phyloP scores from a whole-genome alignment of 2,329 filamentous ascomycete species.

The Pseudopyricularia javanii region DNA sequence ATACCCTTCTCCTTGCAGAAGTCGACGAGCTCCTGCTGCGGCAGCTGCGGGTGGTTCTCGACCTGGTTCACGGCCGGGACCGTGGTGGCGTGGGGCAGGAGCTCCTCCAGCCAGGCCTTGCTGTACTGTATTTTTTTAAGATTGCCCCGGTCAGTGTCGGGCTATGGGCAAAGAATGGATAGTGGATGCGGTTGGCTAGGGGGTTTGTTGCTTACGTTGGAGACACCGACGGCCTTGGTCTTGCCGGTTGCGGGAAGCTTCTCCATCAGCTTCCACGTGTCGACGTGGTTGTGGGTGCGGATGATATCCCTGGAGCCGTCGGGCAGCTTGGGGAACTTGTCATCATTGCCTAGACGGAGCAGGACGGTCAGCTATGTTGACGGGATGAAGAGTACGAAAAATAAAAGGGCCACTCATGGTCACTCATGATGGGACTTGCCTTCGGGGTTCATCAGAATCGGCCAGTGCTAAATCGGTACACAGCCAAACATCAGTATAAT shows the following conservation, averaged over 20 bases:
- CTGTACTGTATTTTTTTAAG: conserved; percentile 30
- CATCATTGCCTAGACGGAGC: conserved; percentile 43
- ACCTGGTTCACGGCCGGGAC: conserved; percentile 60
- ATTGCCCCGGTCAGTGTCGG: neutral
- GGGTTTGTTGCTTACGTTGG: conserved; percentile 28
- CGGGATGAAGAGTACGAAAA: neutral
- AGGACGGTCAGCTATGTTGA: neutral
- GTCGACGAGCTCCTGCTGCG: conserved; percentile 60
- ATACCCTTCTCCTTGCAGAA: conserved; percentile 57
- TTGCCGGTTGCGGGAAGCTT: conserved; percentile 48
- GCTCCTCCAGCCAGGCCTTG: conserved; percentile 40
- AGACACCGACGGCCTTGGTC: conserved; percentile 39
- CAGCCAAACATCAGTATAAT: neutral
- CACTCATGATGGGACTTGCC: conserved; percentile 26
- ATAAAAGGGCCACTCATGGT: neutral
- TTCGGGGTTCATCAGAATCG: conserved; percentile 66
- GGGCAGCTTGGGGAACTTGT: conserved; percentile 60
- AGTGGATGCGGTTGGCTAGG: neutral
- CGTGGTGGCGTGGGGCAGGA: conserved; percentile 37
- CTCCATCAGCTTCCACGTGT: conserved; percentile 71
- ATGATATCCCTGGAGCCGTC: conserved; percentile 67
- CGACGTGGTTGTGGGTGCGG: conserved; percentile 54
- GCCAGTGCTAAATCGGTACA: conserved; percentile 53
- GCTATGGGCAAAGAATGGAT: neutral
- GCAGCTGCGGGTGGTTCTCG: conserved; percentile 60